Evolutionary conservation across 2,329 filamentous ascomycete species (phyloP), one percentile per base, ranked within the genome.

Genomic region (Calonectria fujianensis): DNA sequence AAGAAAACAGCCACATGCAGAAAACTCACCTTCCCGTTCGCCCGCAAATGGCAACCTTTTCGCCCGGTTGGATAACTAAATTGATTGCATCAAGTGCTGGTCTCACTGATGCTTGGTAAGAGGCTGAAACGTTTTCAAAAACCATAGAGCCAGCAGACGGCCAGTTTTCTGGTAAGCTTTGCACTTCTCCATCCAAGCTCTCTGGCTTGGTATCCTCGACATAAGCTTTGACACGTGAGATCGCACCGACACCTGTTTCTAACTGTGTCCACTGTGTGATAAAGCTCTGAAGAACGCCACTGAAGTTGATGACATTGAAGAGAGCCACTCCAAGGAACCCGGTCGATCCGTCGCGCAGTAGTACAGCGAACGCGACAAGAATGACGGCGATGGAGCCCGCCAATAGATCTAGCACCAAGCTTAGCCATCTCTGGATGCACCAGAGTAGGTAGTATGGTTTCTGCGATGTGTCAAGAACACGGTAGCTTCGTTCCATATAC

Each of bases 271-370:
- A 61, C n/a, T 61, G 54, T 3, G 54, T 61, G 32, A 61, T 39
- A 24, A 61, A 61, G 11, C 1, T 6, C 54, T 39, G n/a, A n/a
- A 61, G 54, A 27, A 35, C n/a, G n/a, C 54, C 54, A n/a, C 54
- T 61, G 20, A 61, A 61, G 54, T n/a, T 61, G 54, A 61, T 61
- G 32, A 61, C n/a, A 27, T 37, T 61, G n/a, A 61, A 61, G 32
- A 61, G 54, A 3, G 54, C 54, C n/a, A 61, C 54, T n/a, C 54
- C 54, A 10, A 61, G 54, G 31, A 61, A 61, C 5, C 54, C 54
- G 3, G 54, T 61, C 11, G 54, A 61, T 39, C 54, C 54, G 6
- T 39, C 27, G n/a, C 16, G 54, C 13, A 61, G 32, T 20, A 61
- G 14, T 2, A 61, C 20, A 18, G 54, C 54, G n/a, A 61, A 8